Evolutionary conservation across 1,139 yeast species (phyloP).

Genomic region (Candida sp.): DNA sequence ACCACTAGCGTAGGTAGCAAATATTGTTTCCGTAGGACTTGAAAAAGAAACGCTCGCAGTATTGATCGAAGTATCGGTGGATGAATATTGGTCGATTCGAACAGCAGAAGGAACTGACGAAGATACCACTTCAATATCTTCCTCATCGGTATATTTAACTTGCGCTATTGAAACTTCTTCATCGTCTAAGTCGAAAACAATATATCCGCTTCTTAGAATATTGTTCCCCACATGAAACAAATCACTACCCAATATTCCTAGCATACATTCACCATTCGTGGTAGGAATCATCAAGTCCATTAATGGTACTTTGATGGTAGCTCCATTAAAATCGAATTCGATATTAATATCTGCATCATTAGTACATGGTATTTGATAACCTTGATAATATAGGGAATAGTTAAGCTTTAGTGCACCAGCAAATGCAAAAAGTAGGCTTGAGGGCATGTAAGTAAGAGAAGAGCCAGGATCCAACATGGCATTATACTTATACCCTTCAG

Average conservation of each 20-base stretch:
- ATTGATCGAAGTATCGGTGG: not conserved
- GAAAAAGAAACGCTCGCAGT: too few species aligned
- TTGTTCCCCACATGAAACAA: constrained; percentile 59
- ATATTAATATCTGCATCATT: constrained; percentile 10
- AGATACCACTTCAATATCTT: constrained; percentile 35
- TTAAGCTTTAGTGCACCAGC: constrained; percentile 28
- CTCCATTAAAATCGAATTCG: constrained; percentile 26
- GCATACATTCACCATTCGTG: constrained; percentile 17
- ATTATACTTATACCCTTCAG: not conserved
- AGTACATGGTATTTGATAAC: constrained; percentile 17
- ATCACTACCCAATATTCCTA: constrained; percentile 22
- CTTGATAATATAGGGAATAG: constrained; percentile 3
- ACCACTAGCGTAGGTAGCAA: not conserved
- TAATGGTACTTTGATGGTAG: constrained; percentile 24
- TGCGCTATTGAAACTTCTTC: constrained; percentile 67
- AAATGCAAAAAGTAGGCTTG: constrained; percentile 30
- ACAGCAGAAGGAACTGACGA: not conserved
- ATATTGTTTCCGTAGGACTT: not conserved
- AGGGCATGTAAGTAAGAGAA: constrained; percentile 54
- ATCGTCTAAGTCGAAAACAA: constrained; percentile 73
- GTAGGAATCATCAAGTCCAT: constrained; percentile 12
- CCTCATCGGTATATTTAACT: constrained; percentile 38
- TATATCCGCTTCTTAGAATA: constrained; percentile 69
- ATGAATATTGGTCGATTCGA: not conserved
- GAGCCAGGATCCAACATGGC: constrained; percentile 61